A percentile compares a stretch with the other conserved stretches of the same genome.
These are phyloP conservation scores for Cutaneotrichosporon cavernicola DNA, from an alignment of 1,284 basidiomycete genomes.

Conservation along the genomic window DNA sequence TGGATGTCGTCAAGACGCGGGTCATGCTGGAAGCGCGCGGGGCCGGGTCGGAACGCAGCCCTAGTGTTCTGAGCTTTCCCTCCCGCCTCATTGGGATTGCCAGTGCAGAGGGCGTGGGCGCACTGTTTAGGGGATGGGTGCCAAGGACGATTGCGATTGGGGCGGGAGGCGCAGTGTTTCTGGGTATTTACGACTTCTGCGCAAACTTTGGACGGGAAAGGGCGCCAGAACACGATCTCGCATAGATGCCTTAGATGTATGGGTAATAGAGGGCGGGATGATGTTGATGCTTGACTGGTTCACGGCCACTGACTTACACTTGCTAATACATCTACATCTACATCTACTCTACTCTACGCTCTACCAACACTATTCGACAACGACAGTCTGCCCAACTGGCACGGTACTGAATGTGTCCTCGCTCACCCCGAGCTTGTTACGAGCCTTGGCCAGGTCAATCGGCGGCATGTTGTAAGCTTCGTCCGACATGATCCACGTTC, in stretches of 20 bases:
- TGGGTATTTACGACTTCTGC: constrained; percentile 78
- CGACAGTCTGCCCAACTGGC: constrained; percentile 45
- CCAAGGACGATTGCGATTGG: constrained; percentile 96
- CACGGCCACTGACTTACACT: no score
- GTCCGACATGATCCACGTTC: constrained; percentile 56
- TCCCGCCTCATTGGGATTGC: constrained; percentile 67
- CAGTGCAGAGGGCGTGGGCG: constrained; percentile 66
- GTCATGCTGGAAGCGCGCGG: constrained; percentile 81
- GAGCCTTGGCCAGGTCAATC: constrained; percentile 41
- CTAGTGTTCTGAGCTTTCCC: constrained; percentile 57
- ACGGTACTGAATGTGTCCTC: constrained; percentile 39
- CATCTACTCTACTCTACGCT: neutral
- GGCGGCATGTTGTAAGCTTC: constrained; percentile 51
- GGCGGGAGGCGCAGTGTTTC: constrained; percentile 92
- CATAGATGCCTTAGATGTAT: constrained; percentile 7
- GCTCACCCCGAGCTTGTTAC: constrained; percentile 36
- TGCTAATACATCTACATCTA: neutral
- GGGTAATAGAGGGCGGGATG: neutral
- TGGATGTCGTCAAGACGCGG: constrained; percentile 95
- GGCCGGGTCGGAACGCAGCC: constrained; percentile 21
- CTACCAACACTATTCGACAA: constrained; percentile 31
- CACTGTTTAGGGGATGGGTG: constrained; percentile 82
- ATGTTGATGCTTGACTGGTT: no score
- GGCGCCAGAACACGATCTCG: neutral
- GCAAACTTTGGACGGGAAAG: constrained; percentile 34